Conservation (phyloP, 306 rosid genomes). For the Chamaecrista fasciculata region DNA sequence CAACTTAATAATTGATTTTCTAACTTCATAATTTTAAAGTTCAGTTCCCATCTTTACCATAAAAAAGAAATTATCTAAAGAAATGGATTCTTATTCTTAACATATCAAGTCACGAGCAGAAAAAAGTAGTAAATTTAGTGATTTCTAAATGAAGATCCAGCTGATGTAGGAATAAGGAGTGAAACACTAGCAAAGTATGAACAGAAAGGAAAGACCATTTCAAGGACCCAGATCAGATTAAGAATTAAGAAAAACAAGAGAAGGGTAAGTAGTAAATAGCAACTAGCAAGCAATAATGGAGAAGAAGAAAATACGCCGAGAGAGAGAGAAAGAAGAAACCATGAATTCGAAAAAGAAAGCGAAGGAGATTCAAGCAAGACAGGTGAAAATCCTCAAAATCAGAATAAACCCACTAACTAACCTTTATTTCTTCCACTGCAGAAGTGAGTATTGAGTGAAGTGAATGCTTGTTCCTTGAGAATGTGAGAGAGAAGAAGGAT, state of each 20-base stretch:
- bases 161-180: neutral
- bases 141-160: constrained; percentile 37
- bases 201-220: neutral
- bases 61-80: neutral
- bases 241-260: neutral
- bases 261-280: neutral
- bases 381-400: constrained; percentile 21
- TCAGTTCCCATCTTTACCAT: neutral
- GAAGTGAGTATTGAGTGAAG: constrained; percentile 28
- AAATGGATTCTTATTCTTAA: neutral
- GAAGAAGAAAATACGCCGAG: constrained; percentile 3
- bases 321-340: neutral
- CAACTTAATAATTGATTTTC: neutral
- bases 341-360: neutral
- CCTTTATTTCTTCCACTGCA: constrained; percentile 36
- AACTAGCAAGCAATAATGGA: neutral
- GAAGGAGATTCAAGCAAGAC: constrained; percentile 17
- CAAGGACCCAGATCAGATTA: constrained; percentile 33
- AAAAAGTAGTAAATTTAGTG: neutral
- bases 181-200: constrained; percentile 14
- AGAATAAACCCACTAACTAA: constrained; percentile 24
- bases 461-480: constrained; percentile 25
- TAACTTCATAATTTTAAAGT: neutral
- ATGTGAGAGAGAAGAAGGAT: neutral
- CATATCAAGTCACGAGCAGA: constrained; percentile 7